Conservation (phyloP, 495 filamentous ascomycete genomes). For the Oidiodendron maius region DNA sequence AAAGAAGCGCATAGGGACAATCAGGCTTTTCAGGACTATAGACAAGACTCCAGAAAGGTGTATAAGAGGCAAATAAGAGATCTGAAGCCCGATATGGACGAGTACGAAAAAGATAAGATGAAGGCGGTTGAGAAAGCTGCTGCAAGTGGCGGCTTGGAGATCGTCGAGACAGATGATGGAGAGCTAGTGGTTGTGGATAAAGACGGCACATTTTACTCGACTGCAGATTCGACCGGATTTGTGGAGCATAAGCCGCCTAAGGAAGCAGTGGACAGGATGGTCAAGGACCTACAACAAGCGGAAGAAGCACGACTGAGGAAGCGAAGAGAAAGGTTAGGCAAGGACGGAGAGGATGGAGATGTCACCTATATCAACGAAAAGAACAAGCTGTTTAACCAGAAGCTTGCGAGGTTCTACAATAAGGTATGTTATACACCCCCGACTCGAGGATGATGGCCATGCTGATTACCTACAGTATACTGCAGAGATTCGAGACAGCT, state of each 20-base stretch:
- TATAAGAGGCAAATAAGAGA: slow-evolving; percentile 88
- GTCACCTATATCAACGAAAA: slow-evolving; percentile 99
- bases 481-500: slow-evolving; percentile 92
- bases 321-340: slow-evolving; percentile 66
- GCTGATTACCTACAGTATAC: slow-evolving; percentile 66
- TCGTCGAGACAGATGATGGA: slow-evolving; percentile 89
- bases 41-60: slow-evolving; percentile 77
- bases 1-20: slow-evolving; percentile 77
- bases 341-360: slow-evolving; percentile 73
- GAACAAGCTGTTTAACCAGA: slow-evolving; percentile 99
- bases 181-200: slow-evolving; percentile 92
- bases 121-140: slow-evolving; percentile 80
- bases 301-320: slow-evolving; percentile 83
- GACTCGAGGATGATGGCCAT: not conserved
- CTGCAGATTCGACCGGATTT: slow-evolving; percentile 74
- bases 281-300: slow-evolving; percentile 78
- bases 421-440: slow-evolving; percentile 49
- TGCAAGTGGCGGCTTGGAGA: slow-evolving; percentile 70
- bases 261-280: slow-evolving; percentile 83
- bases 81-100: slow-evolving; percentile 63
- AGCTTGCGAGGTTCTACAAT: slow-evolving; percentile 91
- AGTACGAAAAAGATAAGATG: slow-evolving; percentile 80
- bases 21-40: slow-evolving; percentile 87
- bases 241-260: slow-evolving; percentile 83
- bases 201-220: slow-evolving; percentile 83